These are phyloP conservation scores for Ophiosphaerella korrae DNA, from an alignment of 2,329 filamentous ascomycete genomes.

Conservation along the genomic window DNA sequence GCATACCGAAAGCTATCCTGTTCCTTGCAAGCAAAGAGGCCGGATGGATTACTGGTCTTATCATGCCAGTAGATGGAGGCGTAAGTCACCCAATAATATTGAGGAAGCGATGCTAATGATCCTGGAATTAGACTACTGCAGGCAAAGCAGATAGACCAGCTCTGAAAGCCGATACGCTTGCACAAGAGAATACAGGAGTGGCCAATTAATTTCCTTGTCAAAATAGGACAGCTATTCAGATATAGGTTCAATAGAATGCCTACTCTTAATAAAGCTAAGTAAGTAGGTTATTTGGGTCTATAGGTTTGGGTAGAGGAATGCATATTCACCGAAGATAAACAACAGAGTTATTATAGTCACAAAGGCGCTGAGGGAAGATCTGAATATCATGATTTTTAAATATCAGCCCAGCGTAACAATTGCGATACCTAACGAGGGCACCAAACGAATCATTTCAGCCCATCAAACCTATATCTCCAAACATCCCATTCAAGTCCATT, in stretches of 20 bases:
- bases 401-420: not conserved
- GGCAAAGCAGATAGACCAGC: slow-evolving; percentile 30
- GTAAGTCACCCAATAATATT: slow-evolving; percentile 12
- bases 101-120: too few species aligned
- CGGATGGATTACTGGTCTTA: slow-evolving; percentile 25
- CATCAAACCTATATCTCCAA: too few species aligned
- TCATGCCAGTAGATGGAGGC: slow-evolving; percentile 27
- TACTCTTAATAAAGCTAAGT: too few species aligned
- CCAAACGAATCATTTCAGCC: too few species aligned
- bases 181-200: slow-evolving; percentile 13
- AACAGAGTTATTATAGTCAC: too few species aligned
- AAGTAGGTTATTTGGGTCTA: too few species aligned
- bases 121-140: slow-evolving; percentile 21
- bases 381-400: too few species aligned
- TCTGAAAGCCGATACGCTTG: slow-evolving; percentile 21
- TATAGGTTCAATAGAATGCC: too few species aligned
- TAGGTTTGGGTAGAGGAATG: too few species aligned
- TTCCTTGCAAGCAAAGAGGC: slow-evolving; percentile 22
- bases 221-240: too few species aligned
- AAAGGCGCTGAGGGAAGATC: too few species aligned
- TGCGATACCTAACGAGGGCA: not conserved
- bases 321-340: too few species aligned
- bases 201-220: slow-evolving; percentile 3
- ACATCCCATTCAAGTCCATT: slow-evolving; percentile 1
- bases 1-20: slow-evolving; percentile 2